A percentile compares a stretch with the other conserved stretches of the same genome.
Conservation (phyloP, 257 asterid genomes). For the Scutellaria baicalensis region DNA sequence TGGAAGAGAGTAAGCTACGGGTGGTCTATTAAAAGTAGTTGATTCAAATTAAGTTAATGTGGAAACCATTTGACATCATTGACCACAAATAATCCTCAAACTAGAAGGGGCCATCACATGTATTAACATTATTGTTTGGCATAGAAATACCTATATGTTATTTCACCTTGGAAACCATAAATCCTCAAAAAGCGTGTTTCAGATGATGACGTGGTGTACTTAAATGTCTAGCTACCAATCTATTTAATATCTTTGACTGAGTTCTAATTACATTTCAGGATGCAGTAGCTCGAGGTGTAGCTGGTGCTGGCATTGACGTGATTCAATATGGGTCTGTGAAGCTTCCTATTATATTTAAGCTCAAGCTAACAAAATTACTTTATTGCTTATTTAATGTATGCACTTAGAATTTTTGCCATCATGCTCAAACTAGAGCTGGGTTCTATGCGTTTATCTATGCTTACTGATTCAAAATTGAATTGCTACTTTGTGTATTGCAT, state of each 20-base stretch:
- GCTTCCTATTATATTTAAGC: slow-evolving; percentile 7
- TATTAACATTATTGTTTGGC: not conserved
- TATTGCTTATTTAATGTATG: not conserved
- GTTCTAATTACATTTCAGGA: slow-evolving; percentile 48
- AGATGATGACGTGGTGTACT: not conserved
- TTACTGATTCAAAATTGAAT: too few relatives aligned
- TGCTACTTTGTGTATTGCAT: not conserved
- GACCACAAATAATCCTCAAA: not conserved
- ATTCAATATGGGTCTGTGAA: slow-evolving; percentile 79
- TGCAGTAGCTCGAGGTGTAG: slow-evolving; percentile 87
- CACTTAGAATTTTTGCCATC: too few relatives aligned
- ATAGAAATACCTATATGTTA: not conserved
- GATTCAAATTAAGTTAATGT: not conserved
- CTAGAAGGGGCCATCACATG: not conserved
- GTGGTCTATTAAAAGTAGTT: not conserved
- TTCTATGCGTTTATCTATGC: too few relatives aligned
- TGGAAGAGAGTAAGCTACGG: not conserved
- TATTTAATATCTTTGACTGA: slow-evolving; percentile 6
- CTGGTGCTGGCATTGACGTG: slow-evolving; percentile 75
- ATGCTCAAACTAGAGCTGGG: too few relatives aligned
- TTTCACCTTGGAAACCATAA: not conserved
- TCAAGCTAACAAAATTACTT: not conserved
- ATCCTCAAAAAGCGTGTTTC: not conserved
- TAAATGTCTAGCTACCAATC: not conserved
- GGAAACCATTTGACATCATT: not conserved